These are phyloP conservation scores for Glarea lozoyensis DNA, from an alignment of 495 filamentous ascomycete genomes.

Conservation along the genomic window DNA sequence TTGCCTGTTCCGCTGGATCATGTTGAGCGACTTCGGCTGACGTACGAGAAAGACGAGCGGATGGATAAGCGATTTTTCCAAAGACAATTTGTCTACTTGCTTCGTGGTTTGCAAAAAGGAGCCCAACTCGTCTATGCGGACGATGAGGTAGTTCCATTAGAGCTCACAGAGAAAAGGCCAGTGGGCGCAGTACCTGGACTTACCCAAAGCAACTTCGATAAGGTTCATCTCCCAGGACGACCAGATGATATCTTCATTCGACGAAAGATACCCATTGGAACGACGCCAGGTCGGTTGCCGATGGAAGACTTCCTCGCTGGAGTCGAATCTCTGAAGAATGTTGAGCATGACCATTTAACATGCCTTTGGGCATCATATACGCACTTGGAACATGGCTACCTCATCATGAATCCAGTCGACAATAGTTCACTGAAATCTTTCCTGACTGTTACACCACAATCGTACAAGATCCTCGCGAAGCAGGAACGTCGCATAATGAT, in stretches of 20 bases:
- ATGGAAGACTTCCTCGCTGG: slow-evolving; percentile 62
- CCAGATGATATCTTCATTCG: slow-evolving; percentile 57
- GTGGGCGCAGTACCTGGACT: slow-evolving; percentile 36
- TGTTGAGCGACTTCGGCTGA: slow-evolving; percentile 58
- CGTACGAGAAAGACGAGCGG: slow-evolving; percentile 46
- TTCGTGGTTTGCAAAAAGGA: slow-evolving; percentile 61
- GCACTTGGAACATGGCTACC: slow-evolving; percentile 60
- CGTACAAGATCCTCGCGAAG: slow-evolving; percentile 65
- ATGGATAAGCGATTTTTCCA: slow-evolving; percentile 69
- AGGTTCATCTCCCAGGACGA: slow-evolving; percentile 53
- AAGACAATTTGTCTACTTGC: slow-evolving; percentile 72
- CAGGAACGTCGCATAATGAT: slow-evolving; percentile 57
- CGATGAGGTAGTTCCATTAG: slow-evolving; percentile 73
- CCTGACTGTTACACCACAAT: slow-evolving; percentile 55
- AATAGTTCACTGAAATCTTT: slow-evolving; percentile 74
- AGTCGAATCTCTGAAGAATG: slow-evolving; percentile 48
- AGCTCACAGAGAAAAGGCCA: slow-evolving; percentile 51
- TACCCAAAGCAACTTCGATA: slow-evolving; percentile 50
- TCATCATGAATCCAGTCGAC: slow-evolving; percentile 64
- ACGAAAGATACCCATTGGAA: slow-evolving; percentile 59
- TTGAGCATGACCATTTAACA: slow-evolving; percentile 74
- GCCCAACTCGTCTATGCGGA: slow-evolving; percentile 64
- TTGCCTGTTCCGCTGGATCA: slow-evolving; percentile 69
- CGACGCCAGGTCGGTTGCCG: slow-evolving; percentile 46
- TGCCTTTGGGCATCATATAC: slow-evolving; percentile 76